phyloP scores from a whole-genome alignment of 164 flowering plant genomes.

The Annona cherimola region DNA sequence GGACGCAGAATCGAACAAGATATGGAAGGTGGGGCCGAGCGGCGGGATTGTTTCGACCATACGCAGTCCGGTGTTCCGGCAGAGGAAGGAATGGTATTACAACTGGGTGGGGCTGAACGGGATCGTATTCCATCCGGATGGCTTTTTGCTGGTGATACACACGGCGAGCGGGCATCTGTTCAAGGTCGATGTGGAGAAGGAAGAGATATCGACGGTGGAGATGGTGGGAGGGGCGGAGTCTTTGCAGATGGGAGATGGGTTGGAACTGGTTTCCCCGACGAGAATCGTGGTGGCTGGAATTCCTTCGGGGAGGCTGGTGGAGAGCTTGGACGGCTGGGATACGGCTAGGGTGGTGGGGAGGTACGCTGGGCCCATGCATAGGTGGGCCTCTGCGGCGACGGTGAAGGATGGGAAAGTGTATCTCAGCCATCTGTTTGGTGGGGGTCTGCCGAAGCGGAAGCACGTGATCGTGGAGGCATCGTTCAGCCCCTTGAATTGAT shows the following conservation, averaged over 20 bases:
- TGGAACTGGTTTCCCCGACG: conserved; percentile 66
- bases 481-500: conserved; percentile 25
- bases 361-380: conserved; percentile 53
- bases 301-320: conserved; percentile 69
- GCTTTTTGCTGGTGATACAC: conserved; percentile 72
- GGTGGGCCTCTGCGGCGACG: conserved; percentile 62
- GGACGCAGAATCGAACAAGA: conserved; percentile 49
- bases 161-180: conserved; percentile 52
- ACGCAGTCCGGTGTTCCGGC: conserved; percentile 52
- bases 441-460: conserved; percentile 64
- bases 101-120: conserved; percentile 67
- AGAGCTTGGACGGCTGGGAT: conserved; percentile 78
- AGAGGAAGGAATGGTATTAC: conserved; percentile 64
- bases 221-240: conserved; percentile 37
- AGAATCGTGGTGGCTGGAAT: conserved; percentile 67
- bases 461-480: conserved; percentile 77
- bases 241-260: conserved; percentile 66
- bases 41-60: conserved; percentile 50
- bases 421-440: conserved; percentile 60
- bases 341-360: conserved; percentile 45
- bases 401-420: conserved; percentile 84
- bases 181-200: conserved; percentile 40
- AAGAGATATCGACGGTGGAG: conserved; percentile 43
- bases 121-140: conserved; percentile 81
- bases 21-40: conserved; percentile 72